Percentiles rank a stretch among this genome's conserved stretches.
Conservation (phyloP, 768 basidiomycete species). For the Aureoboletus auriporus region DNA sequence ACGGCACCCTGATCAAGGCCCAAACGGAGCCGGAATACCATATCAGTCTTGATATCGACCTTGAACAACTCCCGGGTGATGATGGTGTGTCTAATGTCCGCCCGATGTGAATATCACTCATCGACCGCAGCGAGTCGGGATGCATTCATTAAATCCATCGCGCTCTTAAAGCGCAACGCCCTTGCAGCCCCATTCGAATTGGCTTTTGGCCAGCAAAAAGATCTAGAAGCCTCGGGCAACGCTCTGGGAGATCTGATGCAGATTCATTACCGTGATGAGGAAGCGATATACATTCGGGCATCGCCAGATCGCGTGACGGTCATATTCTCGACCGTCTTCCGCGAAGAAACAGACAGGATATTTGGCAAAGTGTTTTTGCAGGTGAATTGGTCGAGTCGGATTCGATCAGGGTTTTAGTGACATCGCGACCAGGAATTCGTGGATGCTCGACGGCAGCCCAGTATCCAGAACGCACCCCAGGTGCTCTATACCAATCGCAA, state of each 20-base stretch:
- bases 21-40: conserved; percentile 86
- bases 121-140: conserved; percentile 64
- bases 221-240: conserved; percentile 68
- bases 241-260: conserved; percentile 83
- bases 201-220: conserved; percentile 80
- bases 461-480: conserved; percentile 95
- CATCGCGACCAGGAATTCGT: conserved; percentile 79
- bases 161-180: conserved; percentile 89
- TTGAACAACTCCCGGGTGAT: conserved; percentile 79
- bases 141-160: conserved; percentile 73
- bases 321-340: conserved; percentile 95
- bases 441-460: conserved; percentile 90
- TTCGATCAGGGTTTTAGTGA: conserved; percentile 2
- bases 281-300: conserved; percentile 94
- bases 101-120: conserved; percentile 5
- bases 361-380: conserved; percentile 98
- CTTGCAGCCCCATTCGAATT: conserved; percentile 92
- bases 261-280: conserved; percentile 93
- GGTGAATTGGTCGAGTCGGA: conserved; percentile 39
- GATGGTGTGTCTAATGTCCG: conserved; percentile 50
- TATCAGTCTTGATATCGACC: conserved; percentile 81
- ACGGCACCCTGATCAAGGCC: conserved; percentile 63
- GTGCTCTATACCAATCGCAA: conserved; percentile 93
- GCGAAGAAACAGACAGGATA: conserved; percentile 95
- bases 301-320: conserved; percentile 94